Evolutionary conservation across 768 basidiomycete species (phyloP), one percentile per base, ranked within the genome.

Genomic region (Saitozyma sp.): DNA sequence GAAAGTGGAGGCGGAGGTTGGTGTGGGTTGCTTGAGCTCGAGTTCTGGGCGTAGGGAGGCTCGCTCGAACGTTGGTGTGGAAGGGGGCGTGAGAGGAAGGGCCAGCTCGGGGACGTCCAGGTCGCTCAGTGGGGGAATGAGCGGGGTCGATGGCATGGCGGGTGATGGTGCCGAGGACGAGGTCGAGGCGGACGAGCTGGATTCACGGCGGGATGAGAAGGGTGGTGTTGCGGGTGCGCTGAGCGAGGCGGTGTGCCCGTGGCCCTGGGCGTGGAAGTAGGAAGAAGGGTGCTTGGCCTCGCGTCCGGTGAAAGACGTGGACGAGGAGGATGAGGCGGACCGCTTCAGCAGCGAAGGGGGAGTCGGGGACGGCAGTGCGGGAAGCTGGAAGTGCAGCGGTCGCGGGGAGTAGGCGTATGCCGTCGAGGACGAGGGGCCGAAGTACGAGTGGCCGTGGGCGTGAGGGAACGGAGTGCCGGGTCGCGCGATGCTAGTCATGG

Each of bases 311-410:
- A 49, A 61, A 4, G 56, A 10, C 37, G 62, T 45, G 43, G 64
- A 57, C 6, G 49, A 43, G 45, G 42, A 39, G 14, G 69, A 70
- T 5, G 29, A 29, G 19, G 60, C 54, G 6, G 60, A 56, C 17
- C 71, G 58, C 50, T 68, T 58, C 14, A 73, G 65, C 8, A 69
- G 61, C 20, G 64, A 66, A n/a, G 71, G 71, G 37, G 71, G 71
- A n/a, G 68, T 69, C 9, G 66, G 71, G 6, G 63, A 50, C 2
- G 62, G 49, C 11, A 70, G 6, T 7, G 62, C 41, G 13, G 65
- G 56, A 3, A 69, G 8, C 14, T 54, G 52, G 63, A 70, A 73
- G 61, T 73, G 68, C n/a, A 73, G 58, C 8, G 71, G 68, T 40
- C 51, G 65, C 38, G 62, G 17, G 19, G 61, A 56, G 51, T 64